Evolutionary conservation across 73 alveolate species (phyloP), one percentile per base, ranked within the genome.

Genomic region (Paramecium caudatum): DNA sequence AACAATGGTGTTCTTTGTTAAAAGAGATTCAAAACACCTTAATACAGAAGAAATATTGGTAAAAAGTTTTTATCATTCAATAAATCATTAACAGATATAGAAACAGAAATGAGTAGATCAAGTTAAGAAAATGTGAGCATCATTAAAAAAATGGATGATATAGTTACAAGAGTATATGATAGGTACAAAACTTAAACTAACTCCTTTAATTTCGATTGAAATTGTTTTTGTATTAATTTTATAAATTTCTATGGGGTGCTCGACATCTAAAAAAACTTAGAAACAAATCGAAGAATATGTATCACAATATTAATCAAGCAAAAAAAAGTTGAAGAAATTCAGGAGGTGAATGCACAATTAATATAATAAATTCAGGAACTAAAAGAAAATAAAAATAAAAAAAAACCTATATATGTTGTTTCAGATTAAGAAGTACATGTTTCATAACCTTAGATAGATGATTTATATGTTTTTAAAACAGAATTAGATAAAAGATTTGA

Each of bases 171-270:
- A 27, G 80, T 55, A 27, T 55, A 55, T 55, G 80, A 55, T 10
- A 55, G 45, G 30, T 55, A 55, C 30, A 10, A 55, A 55, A 55
- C 80, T 10, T 55, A 55, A 55, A 27, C 12, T 1, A 55, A 43
- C 23, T 55, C 43, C 30, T 55, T 27, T 55, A 55, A 55, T 55
- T 55, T 55, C 30, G 23, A 55, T 55, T 55, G 80, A 55, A n/a
- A n/a, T n/a, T n/a, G n/a, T n/a, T n/a, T n/a, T n/a, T n/a, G n/a
- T n/a, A n/a, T n/a, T n/a, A n/a, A n/a, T n/a, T n/a, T n/a, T n/a
- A n/a, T n/a, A n/a, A n/a, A n/a, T n/a, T n/a, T n/a, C n/a, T n/a
- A 65, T 65, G 83, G 83, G 83, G 7, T 65, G 83, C 6, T 46
- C 50, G n/a, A 43, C 49, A 25, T 65, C 83, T 3, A 65, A 65